Conservation (phyloP, 2,329 filamentous ascomycete species). For the Fusarium citri region DNA sequence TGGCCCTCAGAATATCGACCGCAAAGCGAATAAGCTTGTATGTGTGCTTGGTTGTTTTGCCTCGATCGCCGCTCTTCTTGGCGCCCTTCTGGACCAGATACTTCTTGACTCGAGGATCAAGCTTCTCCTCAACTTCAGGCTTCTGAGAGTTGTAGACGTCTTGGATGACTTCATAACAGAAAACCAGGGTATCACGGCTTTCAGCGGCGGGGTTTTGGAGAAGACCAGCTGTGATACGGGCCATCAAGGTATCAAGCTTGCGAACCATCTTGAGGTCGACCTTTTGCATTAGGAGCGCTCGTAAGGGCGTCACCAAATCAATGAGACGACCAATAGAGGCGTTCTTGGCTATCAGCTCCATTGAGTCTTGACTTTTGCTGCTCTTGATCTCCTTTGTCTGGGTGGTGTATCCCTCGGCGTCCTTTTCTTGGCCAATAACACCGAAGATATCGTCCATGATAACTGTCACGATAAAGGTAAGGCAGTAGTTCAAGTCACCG, state of each 20-base stretch:
- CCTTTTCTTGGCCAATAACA: constrained; percentile 91
- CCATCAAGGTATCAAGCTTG: constrained; percentile 90
- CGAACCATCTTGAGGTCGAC: constrained; percentile 84
- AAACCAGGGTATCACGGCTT: constrained; percentile 85
- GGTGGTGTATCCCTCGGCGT: constrained; percentile 93
- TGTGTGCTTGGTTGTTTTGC: constrained; percentile 79
- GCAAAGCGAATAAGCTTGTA: constrained; percentile 92
- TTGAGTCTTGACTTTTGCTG: constrained; percentile 97
- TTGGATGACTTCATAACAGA: constrained; percentile 94
- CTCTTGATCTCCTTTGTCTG: constrained; percentile 98
- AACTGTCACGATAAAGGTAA: constrained; percentile 80
- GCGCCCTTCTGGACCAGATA: constrained; percentile 86
- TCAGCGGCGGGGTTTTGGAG: constrained; percentile 83
- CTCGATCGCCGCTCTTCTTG: constrained; percentile 78
- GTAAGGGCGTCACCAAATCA: constrained; percentile 81
- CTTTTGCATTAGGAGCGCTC: constrained; percentile 82
- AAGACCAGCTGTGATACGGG: constrained; percentile 84
- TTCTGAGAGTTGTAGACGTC: constrained; percentile 79
- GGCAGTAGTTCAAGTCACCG: constrained; percentile 90
- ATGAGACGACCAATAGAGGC: constrained; percentile 80
- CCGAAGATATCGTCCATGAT: constrained; percentile 99
- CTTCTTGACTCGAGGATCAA: constrained; percentile 72
- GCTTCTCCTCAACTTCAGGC: constrained; percentile 62
- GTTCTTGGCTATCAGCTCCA: constrained; percentile 89
- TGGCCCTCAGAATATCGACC: constrained; percentile 84